These are phyloP conservation scores for Candida endomychidarum DNA, from an alignment of 805 yeast species.

Conservation along the genomic window DNA sequence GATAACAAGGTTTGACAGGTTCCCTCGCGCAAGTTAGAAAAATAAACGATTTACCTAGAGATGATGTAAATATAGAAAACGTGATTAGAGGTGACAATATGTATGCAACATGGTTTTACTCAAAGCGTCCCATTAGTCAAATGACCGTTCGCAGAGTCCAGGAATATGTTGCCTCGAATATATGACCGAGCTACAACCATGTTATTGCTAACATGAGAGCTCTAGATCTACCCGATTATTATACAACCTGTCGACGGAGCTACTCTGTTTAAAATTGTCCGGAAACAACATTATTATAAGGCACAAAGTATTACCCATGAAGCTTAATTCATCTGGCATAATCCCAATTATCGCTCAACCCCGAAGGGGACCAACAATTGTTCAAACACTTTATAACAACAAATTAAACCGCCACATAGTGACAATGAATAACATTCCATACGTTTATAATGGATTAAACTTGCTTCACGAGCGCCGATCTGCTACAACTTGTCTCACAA, in stretches of 20 bases:
- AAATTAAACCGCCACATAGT: slow-evolving; percentile 14
- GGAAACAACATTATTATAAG: slow-evolving; percentile 6
- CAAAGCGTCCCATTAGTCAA: slow-evolving; percentile 89
- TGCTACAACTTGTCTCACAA: slow-evolving; percentile 45
- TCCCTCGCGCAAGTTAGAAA: not conserved
- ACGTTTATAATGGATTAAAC: slow-evolving; percentile 25
- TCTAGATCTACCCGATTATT: slow-evolving; percentile 66
- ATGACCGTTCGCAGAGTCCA: slow-evolving; percentile 93
- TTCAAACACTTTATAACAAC: slow-evolving; percentile 7
- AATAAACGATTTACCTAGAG: too few relatives aligned
- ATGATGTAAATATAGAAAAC: too few relatives aligned
- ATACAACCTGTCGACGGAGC: slow-evolving; percentile 99
- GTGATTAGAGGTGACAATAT: slow-evolving; percentile 32
- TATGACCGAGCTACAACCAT: slow-evolving; percentile 61
- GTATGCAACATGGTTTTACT: slow-evolving; percentile 99
- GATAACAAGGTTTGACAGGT: not conserved
- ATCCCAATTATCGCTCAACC: slow-evolving; percentile 49
- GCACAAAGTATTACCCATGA: not conserved
- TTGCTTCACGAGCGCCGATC: slow-evolving; percentile 77
- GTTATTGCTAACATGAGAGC: slow-evolving; percentile 39
- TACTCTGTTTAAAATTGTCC: slow-evolving; percentile 63
- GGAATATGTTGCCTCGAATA: slow-evolving; percentile 95
- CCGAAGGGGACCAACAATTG: slow-evolving; percentile 41
- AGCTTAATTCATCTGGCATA: slow-evolving; percentile 1
- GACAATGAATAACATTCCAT: not conserved